Evolutionary conservation across 192 early-diverging fungal species (phyloP).

Genomic region (Mortierella hygrophila): DNA sequence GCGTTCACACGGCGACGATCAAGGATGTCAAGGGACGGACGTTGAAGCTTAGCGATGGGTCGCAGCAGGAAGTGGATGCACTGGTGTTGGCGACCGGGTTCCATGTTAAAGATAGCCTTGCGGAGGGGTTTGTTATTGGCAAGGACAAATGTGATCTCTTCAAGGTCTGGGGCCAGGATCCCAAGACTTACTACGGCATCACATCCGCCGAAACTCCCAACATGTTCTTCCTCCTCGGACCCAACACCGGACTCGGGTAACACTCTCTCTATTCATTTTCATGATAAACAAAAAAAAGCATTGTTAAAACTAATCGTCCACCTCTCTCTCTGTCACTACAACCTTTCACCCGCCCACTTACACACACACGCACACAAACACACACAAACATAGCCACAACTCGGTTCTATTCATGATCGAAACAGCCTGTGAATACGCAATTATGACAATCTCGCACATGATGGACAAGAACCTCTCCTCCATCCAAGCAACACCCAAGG

Average conservation of each 20-base stretch:
- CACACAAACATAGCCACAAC: constrained; percentile 30
- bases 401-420: constrained; percentile 62
- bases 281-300: neutral
- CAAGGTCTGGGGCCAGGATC: constrained; percentile 34
- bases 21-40: constrained; percentile 18
- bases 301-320: too few relatives aligned
- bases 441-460: constrained; percentile 34
- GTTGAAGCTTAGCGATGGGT: constrained; percentile 32
- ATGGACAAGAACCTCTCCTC: constrained; percentile 36
- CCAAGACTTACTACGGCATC: constrained; percentile 57
- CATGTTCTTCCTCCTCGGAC: constrained; percentile 61
- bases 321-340: too few relatives aligned
- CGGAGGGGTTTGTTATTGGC: constrained; percentile 35
- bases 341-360: neutral
- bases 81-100: constrained; percentile 64
- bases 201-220: constrained; percentile 60
- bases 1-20: constrained; percentile 16
- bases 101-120: constrained; percentile 25
- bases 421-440: constrained; percentile 56
- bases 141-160: constrained; percentile 15
- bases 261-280: too few relatives aligned
- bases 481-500: constrained; percentile 34
- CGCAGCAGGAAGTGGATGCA: constrained; percentile 47
- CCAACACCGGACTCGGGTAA: constrained; percentile 52
- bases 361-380: neutral